phyloP scores from a whole-genome alignment of 2,329 filamentous ascomycete genomes.

The Penicillium sp. region DNA sequence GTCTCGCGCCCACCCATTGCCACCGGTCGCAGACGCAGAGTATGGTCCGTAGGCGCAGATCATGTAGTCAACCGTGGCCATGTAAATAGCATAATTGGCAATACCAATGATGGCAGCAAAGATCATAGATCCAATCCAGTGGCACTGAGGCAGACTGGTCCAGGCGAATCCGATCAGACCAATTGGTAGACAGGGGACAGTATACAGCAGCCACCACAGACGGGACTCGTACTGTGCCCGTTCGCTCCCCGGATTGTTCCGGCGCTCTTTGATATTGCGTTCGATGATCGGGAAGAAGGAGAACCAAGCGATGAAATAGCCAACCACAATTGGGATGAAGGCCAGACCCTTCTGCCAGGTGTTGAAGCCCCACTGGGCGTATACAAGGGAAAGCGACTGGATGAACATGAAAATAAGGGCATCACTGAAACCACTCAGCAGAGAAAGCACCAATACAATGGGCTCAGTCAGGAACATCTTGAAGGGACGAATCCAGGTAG shows the following conservation, averaged over 20 bases:
- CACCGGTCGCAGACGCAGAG: conserved; percentile 65
- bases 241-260: conserved; percentile 50
- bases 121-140: conserved; percentile 64
- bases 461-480: conserved; percentile 65
- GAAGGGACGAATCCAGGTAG: conserved; percentile 62
- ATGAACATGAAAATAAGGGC: conserved; percentile 68
- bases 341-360: conserved; percentile 50
- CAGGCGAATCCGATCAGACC: conserved; percentile 65
- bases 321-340: conserved; percentile 58
- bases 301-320: conserved; percentile 61
- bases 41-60: conserved; percentile 67
- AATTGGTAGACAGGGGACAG: conserved; percentile 59
- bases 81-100: conserved; percentile 64
- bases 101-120: conserved; percentile 62
- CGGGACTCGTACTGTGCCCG: conserved; percentile 65
- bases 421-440: conserved; percentile 64
- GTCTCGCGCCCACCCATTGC: conserved; percentile 66
- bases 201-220: conserved; percentile 61
- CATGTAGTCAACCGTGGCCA: conserved; percentile 68
- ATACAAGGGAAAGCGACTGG: conserved; percentile 61
- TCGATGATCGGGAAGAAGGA: conserved; percentile 58
- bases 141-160: conserved; percentile 56
- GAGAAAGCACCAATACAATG: conserved; percentile 61
- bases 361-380: conserved; percentile 59
- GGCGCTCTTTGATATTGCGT: conserved; percentile 48